Conservation (phyloP, 139 green algal species). For the Gonium pectorale region DNA sequence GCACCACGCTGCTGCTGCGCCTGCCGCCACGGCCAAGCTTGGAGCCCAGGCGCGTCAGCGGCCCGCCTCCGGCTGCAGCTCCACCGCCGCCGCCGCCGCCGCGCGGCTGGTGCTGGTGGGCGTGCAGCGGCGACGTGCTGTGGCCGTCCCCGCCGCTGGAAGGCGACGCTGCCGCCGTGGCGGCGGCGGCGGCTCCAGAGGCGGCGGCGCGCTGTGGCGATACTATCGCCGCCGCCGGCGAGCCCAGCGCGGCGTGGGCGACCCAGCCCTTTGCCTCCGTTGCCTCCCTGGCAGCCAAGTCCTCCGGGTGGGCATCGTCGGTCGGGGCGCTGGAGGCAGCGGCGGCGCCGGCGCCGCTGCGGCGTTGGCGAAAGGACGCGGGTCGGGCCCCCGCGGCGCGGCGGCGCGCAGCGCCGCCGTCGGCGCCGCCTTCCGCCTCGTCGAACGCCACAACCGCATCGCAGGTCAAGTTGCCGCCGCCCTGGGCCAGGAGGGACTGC, state of each 20-base stretch:
- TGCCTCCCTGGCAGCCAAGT: too few species aligned
- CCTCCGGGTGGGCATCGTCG: neutral
- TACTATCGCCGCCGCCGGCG: too few species aligned
- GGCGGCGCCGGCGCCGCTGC: neutral
- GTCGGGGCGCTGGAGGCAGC: neutral
- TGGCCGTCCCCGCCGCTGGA: too few species aligned
- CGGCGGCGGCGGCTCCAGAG: too few species aligned
- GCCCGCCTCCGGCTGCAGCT: neutral
- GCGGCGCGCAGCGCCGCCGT: neutral
- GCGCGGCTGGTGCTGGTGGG: neutral
- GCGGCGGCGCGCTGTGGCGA: too few species aligned
- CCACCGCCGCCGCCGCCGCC: neutral
- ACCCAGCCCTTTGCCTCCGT: too few species aligned
- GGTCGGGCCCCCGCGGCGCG: neutral
- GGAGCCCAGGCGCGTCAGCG: neutral
- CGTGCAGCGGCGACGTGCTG: too few species aligned
- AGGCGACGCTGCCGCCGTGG: too few species aligned
- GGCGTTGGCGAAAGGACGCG: too few species aligned
- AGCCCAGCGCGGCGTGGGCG: too few species aligned
- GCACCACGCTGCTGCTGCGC: neutral
- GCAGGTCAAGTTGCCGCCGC: conserved; percentile 16
- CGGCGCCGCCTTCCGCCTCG: neutral
- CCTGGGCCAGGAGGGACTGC: conserved; percentile 3
- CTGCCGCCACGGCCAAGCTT: neutral
- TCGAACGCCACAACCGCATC: conserved; percentile 29